A percentile compares a stretch with the other conserved stretches of the same genome.
These are phyloP conservation scores for Talaromyces proteolyticus DNA, from an alignment of 495 filamentous ascomycete genomes.

Conservation along the genomic window DNA sequence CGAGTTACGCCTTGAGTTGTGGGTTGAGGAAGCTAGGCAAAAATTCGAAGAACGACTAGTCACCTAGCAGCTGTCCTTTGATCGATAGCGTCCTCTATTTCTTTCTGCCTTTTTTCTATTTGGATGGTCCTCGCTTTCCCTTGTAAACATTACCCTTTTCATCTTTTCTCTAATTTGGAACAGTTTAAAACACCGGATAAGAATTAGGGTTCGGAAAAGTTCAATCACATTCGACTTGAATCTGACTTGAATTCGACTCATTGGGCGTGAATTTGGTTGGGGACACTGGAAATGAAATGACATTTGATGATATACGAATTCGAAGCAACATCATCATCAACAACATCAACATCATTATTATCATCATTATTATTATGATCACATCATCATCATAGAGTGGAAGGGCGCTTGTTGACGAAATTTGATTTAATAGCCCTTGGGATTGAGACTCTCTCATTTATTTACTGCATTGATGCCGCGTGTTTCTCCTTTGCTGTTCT, in stretches of 20 bases:
- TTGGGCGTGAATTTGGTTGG: not conserved
- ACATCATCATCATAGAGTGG: not conserved
- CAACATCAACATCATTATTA: not conserved
- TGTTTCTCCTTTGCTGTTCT: not conserved
- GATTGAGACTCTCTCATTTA: not conserved
- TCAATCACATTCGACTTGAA: not conserved
- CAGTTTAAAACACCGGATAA: not conserved
- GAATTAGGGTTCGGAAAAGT: not conserved
- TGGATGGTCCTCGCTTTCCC: not conserved
- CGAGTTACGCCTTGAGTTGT: slow-evolving; percentile 48
- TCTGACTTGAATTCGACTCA: not conserved
- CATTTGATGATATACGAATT: not conserved
- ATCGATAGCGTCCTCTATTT: not conserved
- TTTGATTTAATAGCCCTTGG: not conserved
- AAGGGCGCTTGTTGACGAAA: not conserved
- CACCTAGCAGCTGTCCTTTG: not conserved
- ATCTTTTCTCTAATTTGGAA: not conserved
- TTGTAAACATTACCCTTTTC: slow-evolving; percentile 4
- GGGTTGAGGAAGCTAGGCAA: slow-evolving; percentile 51
- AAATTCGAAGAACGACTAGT: slow-evolving; percentile 46
- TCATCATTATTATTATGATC: not conserved
- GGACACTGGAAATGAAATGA: not conserved
- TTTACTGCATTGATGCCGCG: not conserved
- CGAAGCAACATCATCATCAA: not conserved
- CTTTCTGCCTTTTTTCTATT: not conserved